Evolutionary conservation across 768 basidiomycete genomes (phyloP).

Genomic region (Rhodotorula toruloides): DNA sequence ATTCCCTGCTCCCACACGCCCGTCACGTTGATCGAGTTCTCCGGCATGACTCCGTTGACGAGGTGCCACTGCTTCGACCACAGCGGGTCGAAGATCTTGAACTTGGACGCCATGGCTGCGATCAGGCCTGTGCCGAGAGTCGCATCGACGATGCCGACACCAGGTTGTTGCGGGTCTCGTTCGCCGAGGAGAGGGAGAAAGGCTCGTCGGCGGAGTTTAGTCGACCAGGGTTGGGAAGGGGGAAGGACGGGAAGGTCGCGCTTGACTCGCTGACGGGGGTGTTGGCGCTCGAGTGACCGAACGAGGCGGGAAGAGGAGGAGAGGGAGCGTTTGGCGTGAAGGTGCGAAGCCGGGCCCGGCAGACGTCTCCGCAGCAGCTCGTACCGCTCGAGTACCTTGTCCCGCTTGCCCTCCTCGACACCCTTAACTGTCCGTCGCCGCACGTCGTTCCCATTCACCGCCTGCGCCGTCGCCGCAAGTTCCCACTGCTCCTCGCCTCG

Average conservation of each 20-base stretch:
- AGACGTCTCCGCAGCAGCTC: conserved; percentile 15
- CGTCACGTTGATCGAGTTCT: conserved; percentile 79
- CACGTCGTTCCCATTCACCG: neutral
- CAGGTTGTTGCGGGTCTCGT: neutral
- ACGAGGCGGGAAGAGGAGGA: conserved; percentile 20
- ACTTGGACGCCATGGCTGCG: conserved; percentile 53
- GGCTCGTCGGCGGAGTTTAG: neutral
- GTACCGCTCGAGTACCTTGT: conserved; percentile 36
- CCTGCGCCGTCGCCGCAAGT: conserved; percentile 14
- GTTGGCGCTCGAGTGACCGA: conserved; percentile 43
- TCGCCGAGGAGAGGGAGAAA: neutral
- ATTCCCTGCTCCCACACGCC: conserved; percentile 84
- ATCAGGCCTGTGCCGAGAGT: neutral
- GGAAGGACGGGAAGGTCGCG: conserved; percentile 41
- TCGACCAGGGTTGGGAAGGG: no score
- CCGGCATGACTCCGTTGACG: conserved; percentile 74
- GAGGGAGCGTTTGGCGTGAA: neutral
- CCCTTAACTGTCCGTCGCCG: neutral
- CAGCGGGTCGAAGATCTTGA: conserved; percentile 73
- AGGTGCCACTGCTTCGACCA: conserved; percentile 90
- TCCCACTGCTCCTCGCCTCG: conserved; percentile 43
- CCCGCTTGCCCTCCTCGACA: conserved; percentile 34
- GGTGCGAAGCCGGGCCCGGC: neutral
- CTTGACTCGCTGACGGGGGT: conserved; percentile 45
- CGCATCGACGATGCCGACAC: neutral